phyloP scores from a whole-genome alignment of 768 basidiomycete genomes.

The Royoungia palumana region DNA sequence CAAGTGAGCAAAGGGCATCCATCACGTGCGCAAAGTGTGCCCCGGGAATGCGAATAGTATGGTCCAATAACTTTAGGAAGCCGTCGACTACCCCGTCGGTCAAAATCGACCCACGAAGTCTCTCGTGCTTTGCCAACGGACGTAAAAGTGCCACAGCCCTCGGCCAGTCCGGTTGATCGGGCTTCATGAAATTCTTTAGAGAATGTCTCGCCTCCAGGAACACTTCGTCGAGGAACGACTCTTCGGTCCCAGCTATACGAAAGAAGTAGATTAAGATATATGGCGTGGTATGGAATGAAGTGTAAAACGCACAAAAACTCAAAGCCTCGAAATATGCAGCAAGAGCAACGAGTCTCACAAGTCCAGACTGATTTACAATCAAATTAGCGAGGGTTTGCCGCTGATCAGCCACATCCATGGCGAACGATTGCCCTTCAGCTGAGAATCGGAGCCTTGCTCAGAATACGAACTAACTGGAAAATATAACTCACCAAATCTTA shows the following conservation, averaged over 20 bases:
- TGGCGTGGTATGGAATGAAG: background rate
- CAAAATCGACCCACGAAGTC: slow-evolving; percentile 8
- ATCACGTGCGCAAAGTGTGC: slow-evolving; percentile 13
- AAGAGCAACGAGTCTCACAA: slow-evolving; percentile 12
- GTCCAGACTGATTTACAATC: slow-evolving; percentile 1
- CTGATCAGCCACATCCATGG: background rate
- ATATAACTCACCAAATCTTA: slow-evolving; percentile 15
- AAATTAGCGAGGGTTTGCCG: slow-evolving; percentile 4
- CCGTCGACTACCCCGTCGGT: slow-evolving; percentile 4
- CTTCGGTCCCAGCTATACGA: background rate
- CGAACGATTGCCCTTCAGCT: slow-evolving; percentile 7
- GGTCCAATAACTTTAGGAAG: slow-evolving; percentile 11
- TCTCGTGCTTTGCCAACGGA: slow-evolving; percentile 13
- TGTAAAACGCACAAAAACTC: slow-evolving; percentile 5
- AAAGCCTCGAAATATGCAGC: slow-evolving; percentile 14
- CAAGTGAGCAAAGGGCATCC: slow-evolving; percentile 15
- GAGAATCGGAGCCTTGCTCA: background rate
- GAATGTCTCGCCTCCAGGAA: slow-evolving; percentile 6
- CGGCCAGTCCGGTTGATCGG: slow-evolving; percentile 12
- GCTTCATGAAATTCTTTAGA: background rate
- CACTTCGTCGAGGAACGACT: slow-evolving; percentile 1
- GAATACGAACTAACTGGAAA: background rate
- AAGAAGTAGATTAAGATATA: background rate
- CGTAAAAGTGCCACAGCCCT: slow-evolving; percentile 16
- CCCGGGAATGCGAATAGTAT: background rate